Conservation (phyloP, 306 rosid species). For the Gastrolobium villosum region DNA sequence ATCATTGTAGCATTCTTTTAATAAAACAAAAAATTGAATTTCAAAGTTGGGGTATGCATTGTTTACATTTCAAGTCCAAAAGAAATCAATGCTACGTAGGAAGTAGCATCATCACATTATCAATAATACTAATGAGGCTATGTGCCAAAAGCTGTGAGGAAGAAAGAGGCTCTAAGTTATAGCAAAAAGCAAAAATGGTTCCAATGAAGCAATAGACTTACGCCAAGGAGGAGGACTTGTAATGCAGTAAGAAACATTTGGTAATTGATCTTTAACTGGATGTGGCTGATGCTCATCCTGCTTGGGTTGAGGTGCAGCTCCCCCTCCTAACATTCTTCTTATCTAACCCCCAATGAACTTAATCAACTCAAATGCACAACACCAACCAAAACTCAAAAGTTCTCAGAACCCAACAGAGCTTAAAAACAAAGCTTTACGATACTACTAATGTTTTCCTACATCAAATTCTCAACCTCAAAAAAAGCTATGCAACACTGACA, state of each 20-base stretch:
- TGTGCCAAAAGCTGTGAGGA: not conserved
- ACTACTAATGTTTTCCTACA: not conserved
- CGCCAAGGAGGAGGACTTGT: conserved; percentile 99
- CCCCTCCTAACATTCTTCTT: conserved; percentile 73
- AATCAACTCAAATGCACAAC: conserved; percentile 13
- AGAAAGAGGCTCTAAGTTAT: conserved; percentile 3
- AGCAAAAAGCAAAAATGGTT: conserved; percentile 10
- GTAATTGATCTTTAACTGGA: conserved; percentile 89
- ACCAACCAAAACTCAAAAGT: conserved; percentile 42
- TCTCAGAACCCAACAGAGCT: conserved; percentile 28
- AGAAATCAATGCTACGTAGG: not conserved
- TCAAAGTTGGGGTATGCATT: no score
- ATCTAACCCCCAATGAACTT: conserved; percentile 15
- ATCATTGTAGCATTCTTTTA: no score
- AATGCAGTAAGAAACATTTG: conserved; percentile 86
- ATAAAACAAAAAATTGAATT: no score
- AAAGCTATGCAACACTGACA: conserved; percentile 37
- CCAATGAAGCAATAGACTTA: conserved; percentile 54
- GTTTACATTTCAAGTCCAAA: not conserved
- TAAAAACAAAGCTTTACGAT: conserved; percentile 16
- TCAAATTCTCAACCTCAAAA: conserved; percentile 48
- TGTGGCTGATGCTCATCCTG: conserved; percentile 94
- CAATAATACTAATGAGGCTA: not conserved
- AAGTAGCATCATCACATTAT: conserved; percentile 13
- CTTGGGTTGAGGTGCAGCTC: conserved; percentile 82